A percentile compares a stretch with the other conserved stretches of the same genome.
Conservation (phyloP, 106 monocot genomes). For the Phalaenopsis aphrodite region DNA sequence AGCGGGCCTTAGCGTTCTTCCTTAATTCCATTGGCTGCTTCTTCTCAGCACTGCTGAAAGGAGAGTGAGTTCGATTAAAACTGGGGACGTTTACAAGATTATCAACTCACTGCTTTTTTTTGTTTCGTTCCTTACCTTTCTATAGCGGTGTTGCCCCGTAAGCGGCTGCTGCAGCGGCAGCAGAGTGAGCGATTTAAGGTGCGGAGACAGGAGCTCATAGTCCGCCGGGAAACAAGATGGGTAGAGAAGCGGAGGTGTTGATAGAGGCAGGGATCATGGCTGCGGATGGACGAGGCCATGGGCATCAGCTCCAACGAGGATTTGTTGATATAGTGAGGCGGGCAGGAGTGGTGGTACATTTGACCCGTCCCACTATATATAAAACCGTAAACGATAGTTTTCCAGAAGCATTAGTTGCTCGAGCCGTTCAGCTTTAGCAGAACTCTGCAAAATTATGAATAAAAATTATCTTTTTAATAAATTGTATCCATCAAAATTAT, state of each 20-base stretch:
- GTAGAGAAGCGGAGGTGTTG: neutral
- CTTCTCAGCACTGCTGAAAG: conserved; percentile 20
- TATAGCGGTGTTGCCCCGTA: conserved; percentile 6
- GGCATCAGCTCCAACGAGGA: neutral
- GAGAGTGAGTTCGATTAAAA: neutral
- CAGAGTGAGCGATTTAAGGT: neutral
- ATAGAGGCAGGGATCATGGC: neutral
- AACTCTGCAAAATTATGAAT: too few species aligned
- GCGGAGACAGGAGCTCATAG: neutral
- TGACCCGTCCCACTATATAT: too few species aligned
- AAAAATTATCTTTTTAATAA: too few species aligned
- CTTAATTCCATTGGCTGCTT: conserved; percentile 15
- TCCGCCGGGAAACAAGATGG: neutral
- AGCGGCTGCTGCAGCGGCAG: conserved; percentile 6
- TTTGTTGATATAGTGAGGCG: neutral
- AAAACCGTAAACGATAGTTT: too few species aligned
- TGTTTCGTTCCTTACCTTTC: conserved; percentile 15
- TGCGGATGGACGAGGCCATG: conserved; percentile 13
- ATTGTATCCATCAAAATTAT: too few species aligned
- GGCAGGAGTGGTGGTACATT: too few species aligned
- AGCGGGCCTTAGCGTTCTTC: conserved; percentile 17
- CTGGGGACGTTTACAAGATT: neutral
- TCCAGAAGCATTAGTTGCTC: too few species aligned
- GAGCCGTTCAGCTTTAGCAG: too few species aligned
- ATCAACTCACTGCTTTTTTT: neutral